phyloP scores from a whole-genome alignment of 371 early-diverging fungal genomes.

The Syncephalastrum contaminatum region DNA sequence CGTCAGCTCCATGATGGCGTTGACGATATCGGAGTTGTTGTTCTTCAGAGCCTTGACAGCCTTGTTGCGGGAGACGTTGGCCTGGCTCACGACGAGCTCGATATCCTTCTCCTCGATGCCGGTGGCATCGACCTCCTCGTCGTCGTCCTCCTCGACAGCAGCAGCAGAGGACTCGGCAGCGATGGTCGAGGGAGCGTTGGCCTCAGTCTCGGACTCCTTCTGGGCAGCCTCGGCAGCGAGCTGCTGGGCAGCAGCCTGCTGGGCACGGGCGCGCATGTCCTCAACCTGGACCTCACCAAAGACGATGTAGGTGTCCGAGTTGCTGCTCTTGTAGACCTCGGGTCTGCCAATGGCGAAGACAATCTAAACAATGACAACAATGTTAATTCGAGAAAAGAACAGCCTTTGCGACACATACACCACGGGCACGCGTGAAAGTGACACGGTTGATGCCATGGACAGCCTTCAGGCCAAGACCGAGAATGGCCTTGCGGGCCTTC shows the following conservation, averaged over 20 bases:
- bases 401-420: slow-evolving; percentile 46
- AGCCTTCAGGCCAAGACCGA: slow-evolving; percentile 88
- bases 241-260: slow-evolving; percentile 64
- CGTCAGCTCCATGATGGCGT: slow-evolving; percentile 85
- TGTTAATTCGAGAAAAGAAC: slow-evolving; percentile 6
- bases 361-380: slow-evolving; percentile 39
- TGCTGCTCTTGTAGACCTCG: slow-evolving; percentile 90
- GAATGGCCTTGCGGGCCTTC: slow-evolving; percentile 96
- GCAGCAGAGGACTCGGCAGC: slow-evolving; percentile 46
- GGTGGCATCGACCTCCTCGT: slow-evolving; percentile 61
- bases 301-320: slow-evolving; percentile 93
- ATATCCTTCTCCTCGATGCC: slow-evolving; percentile 92
- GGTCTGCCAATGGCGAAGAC: slow-evolving; percentile 88
- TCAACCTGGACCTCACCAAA: slow-evolving; percentile 95
- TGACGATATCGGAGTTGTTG: slow-evolving; percentile 92
- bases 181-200: slow-evolving; percentile 26
- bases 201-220: slow-evolving; percentile 44
- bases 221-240: slow-evolving; percentile 60
- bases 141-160: slow-evolving; percentile 59
- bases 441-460: slow-evolving; percentile 90
- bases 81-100: slow-evolving; percentile 91
- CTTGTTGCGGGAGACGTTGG: slow-evolving; percentile 83
- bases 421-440: slow-evolving; percentile 84
- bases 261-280: slow-evolving; percentile 79
- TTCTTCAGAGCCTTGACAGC: slow-evolving; percentile 90